Conservation (phyloP, 139 green algal species). For the Pseudopediastrum boryanum region DNA sequence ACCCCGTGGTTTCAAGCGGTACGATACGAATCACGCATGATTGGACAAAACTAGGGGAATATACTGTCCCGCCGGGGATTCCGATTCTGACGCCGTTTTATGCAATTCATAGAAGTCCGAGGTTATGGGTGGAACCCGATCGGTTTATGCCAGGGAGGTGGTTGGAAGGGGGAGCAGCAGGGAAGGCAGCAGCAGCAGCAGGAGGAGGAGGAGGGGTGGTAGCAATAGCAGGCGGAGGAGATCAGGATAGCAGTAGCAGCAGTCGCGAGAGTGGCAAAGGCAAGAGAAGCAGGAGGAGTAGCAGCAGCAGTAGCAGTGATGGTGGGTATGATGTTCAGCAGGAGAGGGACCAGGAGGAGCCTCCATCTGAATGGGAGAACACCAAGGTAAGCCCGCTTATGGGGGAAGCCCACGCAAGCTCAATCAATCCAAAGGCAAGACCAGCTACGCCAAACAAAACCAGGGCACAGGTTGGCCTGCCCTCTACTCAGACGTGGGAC, state of each 20-base stretch:
- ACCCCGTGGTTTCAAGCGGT: constrained; percentile 33
- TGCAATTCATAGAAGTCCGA: constrained; percentile 23
- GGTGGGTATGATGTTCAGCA: constrained; percentile 10
- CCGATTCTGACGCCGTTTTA: constrained; percentile 35
- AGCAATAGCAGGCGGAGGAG: background rate
- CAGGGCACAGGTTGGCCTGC: too few species aligned
- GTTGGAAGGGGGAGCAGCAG: constrained; percentile 1
- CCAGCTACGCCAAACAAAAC: too few species aligned
- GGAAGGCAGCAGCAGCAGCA: background rate
- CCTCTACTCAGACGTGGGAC: too few species aligned
- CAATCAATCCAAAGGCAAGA: too few species aligned
- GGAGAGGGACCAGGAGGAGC: too few species aligned
- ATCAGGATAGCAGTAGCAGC: background rate
- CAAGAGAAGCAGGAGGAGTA: background rate
- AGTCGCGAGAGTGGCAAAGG: background rate
- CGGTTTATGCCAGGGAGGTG: constrained; percentile 42
- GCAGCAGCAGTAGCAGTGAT: constrained; percentile 1
- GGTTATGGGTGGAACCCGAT: constrained; percentile 33
- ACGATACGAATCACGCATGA: constrained; percentile 26
- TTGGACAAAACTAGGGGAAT: background rate
- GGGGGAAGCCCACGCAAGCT: too few species aligned
- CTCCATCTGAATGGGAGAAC: too few species aligned
- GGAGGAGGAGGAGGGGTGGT: background rate
- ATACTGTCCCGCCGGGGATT: constrained; percentile 15
- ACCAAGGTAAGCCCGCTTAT: too few species aligned